Evolutionary conservation across 2,329 filamentous ascomycete species (phyloP).

Genomic region (Diplodia corticola): DNA sequence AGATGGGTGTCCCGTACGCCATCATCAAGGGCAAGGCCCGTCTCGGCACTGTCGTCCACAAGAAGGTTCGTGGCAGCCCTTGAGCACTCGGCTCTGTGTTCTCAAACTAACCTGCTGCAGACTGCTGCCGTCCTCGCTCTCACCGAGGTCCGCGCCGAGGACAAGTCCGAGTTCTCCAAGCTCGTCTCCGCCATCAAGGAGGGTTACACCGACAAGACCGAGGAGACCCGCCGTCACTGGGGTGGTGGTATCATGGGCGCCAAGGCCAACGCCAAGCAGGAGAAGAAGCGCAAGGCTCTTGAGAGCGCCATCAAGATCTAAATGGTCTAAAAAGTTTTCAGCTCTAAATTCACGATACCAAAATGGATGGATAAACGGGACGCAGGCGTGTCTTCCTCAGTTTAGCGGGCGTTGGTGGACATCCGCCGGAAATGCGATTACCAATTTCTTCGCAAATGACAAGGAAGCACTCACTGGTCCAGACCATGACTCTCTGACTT

Average conservation of each 20-base stretch:
- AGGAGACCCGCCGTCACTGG: slow-evolving; percentile 90
- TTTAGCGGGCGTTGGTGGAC: slow-evolving; percentile 37
- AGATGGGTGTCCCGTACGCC: slow-evolving; percentile 99
- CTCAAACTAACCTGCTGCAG: slow-evolving; percentile 51
- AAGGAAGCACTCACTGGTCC: slow-evolving; percentile 21
- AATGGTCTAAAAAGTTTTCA: slow-evolving; percentile 75
- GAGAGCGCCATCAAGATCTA: slow-evolving; percentile 99
- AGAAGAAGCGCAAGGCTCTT: slow-evolving; percentile 92
- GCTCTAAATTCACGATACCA: slow-evolving; percentile 28
- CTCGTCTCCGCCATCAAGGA: slow-evolving; percentile 96
- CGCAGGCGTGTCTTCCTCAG: slow-evolving; percentile 42
- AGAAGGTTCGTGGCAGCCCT: slow-evolving; percentile 72
- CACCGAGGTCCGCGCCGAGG: slow-evolving; percentile 95
- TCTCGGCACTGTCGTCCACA: slow-evolving; percentile 98
- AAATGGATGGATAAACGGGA: slow-evolving; percentile 27
- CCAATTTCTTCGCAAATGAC: slow-evolving; percentile 21
- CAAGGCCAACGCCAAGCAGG: slow-evolving; percentile 77
- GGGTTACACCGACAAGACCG: slow-evolving; percentile 93
- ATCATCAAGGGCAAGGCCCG: slow-evolving; percentile 99
- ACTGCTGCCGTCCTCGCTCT: slow-evolving; percentile 94
- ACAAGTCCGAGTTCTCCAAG: slow-evolving; percentile 98
- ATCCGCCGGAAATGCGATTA: slow-evolving; percentile 21
- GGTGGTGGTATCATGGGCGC: slow-evolving; percentile 99
- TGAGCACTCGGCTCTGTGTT: not conserved
- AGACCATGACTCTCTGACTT: not conserved